Base-by-base conservation (phyloP, 108 stramenopile genomes). In the Licmophora abbreviata region DNA sequence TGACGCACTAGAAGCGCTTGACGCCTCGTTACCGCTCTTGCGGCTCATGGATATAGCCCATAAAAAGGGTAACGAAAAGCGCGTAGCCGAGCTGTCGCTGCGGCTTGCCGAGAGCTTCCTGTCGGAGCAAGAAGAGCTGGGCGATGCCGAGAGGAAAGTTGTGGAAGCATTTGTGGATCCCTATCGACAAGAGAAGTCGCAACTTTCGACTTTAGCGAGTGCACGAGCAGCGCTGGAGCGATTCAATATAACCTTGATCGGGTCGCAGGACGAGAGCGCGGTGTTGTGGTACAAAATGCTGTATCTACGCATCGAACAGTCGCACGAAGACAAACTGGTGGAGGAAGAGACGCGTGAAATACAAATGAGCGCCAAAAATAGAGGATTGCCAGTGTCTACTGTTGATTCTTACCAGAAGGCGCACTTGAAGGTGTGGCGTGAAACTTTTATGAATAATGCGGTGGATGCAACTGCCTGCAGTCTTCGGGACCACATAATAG, bases 41-140 rank as follows among this genome's bases (percentile, higher is more conserved):
- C 55, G 80, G 28, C 59, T 82, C 49, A 57, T 65, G 6, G 73
- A 69, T 20, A 80, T 86, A 37, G 85, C 85, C 17, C 20, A 46
- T 29, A 48, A 47, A 18, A 82, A 79, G 54, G 56, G 56, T 1
- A 86, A 86, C 56, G 38, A 29, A 1, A 77, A 74, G 45, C 69
- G 81, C 10, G 69, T 51, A 4, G 42, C 60, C 4, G 85, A 86
- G 44, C 53, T 79, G 26, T 45, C 48, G 30, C 29, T 79, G 14
- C 35, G 41, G 4, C 42, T 81, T 6, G 63, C 59, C 7, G 46
- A 61, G 29, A 72, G 75, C 30, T 73, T 56, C 42, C 47, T 85
- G 49, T 23, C 52, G 18, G 14, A 40, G 14, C 52, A 10, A 15
- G 36, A 9, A 57, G 51, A 30, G 44, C 24, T 26, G 42, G 47